Base-by-base conservation (phyloP, 495 filamentous ascomycete genomes). In the Tuber magnatum region DNA sequence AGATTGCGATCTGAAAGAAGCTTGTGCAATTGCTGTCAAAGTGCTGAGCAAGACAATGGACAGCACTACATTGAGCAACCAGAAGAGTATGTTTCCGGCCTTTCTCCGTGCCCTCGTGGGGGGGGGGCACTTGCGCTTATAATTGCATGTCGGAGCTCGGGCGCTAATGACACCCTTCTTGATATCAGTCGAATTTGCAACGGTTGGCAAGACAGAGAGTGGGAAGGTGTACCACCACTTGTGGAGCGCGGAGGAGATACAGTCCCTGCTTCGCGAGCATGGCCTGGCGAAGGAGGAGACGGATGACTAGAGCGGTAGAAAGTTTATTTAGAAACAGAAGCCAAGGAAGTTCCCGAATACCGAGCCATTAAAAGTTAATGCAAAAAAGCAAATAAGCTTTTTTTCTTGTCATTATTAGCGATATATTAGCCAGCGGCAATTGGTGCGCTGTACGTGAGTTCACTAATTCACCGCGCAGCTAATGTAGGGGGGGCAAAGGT, bases 41-140 rank as follows among this genome's bases (percentile, higher is more conserved):
- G 95, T 98, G 73, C 86, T 99, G 78, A 97, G 94, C 88, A 99
- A 99, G 90, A 99, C 95, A 6, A 99, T 99, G 96, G 95, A 99
- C 85, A 94, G 93, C 65, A 97, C 95, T 9, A 98, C 97, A 87
- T 85, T 99, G 81, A 97, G 93, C 87, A 97, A 94, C 82, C 94
- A 98, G 87, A 99, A 99, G 88, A 97, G 94, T 97, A 86, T 85
- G 90, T 86, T 24, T 40, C 41, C 32, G 7, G 42, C 28, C 12
- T 32, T 48, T 68, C 56, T 40, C 35, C 28, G 61, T 42, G 73
- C 3, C 32, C 40, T 48, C 48, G 69, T 77, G 32, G 73, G 56
- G 35, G 56, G 35, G 24, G 28, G 4, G 28, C 28, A 65, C 41
- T 24, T 41, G 68, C 2, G 14, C 41, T 35, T 38, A 43, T 24